Conservation (phyloP, 148 eudicot genomes). For the Fagopyrum esculentum region DNA sequence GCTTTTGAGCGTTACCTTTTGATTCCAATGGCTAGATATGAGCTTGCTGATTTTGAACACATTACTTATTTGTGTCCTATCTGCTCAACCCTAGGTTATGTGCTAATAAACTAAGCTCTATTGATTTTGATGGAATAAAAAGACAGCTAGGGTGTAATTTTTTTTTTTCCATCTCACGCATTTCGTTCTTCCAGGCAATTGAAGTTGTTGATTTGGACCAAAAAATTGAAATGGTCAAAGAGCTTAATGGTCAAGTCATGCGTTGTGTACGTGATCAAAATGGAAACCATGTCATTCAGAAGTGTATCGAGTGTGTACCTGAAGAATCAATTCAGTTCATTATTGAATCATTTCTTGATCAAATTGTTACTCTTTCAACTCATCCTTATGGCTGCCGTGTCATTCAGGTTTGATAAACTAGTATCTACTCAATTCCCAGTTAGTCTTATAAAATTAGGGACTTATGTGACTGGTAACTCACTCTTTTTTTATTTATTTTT, state of each 20-base stretch:
- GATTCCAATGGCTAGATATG: neutral
- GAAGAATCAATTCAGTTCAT: conserved; percentile 91
- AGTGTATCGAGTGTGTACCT: conserved; percentile 97
- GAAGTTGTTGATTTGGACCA: conserved; percentile 99
- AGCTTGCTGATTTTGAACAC: neutral
- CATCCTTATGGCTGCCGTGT: conserved; percentile 99
- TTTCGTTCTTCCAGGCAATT: conserved; percentile 54
- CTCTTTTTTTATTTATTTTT: neutral
- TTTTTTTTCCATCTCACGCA: neutral
- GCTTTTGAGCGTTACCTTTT: too few species aligned
- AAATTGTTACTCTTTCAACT: conserved; percentile 93
- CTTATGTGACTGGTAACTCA: neutral
- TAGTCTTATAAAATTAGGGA: neutral
- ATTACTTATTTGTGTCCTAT: neutral
- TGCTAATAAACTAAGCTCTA: neutral
- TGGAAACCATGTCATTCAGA: conserved; percentile 97
- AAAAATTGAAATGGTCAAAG: conserved; percentile 88
- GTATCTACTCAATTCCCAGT: neutral
- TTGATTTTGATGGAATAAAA: neutral
- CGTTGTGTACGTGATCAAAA: conserved; percentile 99
- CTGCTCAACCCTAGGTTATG: neutral
- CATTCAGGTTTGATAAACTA: conserved; percentile 54
- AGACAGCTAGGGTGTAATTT: neutral
- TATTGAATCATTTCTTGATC: conserved; percentile 73
- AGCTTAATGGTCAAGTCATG: conserved; percentile 91